Base-by-base conservation (phyloP, 495 filamentous ascomycete species). In the Amorphotheca resinae region DNA sequence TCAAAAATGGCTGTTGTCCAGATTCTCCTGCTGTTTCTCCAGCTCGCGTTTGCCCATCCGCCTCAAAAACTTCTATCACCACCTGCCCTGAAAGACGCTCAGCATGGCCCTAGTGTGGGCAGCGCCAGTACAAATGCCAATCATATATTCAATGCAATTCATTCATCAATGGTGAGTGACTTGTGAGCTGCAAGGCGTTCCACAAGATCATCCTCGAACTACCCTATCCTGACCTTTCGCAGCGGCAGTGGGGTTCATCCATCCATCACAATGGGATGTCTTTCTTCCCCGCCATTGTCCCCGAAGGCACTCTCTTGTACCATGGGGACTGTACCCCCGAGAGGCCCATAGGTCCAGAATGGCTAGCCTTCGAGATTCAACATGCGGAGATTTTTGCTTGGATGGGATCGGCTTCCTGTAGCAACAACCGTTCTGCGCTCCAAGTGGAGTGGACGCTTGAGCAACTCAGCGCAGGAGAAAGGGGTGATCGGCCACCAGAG, bases 181-280 rank as follows among this genome's bases (percentile, higher is more conserved):
- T 28, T 28, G 5, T 11, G 5, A 5, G 25, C 5, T 28, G 11
- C 11, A 28, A 5, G 11, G 25, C 25, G 5, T 11, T 11, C 11
- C 5, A 28, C 25, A 5, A 5, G 5, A 28, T 5, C 25, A 28
- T 28, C 5, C 25, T 28, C 11, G 25, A 28, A 11, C 5, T 28
- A 28, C 25, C 25, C 5, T 5, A 28, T 28, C 25, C 25, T 28
- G 25, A 28, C 25, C 11, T 11, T 28, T 11, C 11, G 11, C 25
- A 28, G 25, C 71, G 78, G 18, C 73, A 80, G 64, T 82, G 74
- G 70, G 76, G 76, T 9, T 80, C 76, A 0, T 77, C 77, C 0
- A 56, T 79, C 5, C 64, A 80, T 38, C 78, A 82, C 51, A 82
- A 81, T 55, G 77, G 77, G 41, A 73, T 80, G 61, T 79, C 76